These are phyloP conservation scores for Cotoneaster glaucophyllus DNA, from an alignment of 306 rosid genomes.

Conservation along the genomic window DNA sequence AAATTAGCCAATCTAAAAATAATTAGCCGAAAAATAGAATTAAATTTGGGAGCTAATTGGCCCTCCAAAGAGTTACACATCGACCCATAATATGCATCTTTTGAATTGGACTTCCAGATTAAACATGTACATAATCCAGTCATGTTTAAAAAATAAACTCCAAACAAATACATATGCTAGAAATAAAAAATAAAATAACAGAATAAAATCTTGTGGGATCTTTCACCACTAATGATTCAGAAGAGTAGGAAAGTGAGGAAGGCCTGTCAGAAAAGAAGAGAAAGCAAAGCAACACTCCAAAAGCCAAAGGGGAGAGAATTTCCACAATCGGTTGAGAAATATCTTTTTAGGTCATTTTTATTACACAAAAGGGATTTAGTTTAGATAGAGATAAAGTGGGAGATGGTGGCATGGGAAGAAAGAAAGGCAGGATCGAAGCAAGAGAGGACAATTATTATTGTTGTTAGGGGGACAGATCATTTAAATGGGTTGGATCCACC, in stretches of 20 bases:
- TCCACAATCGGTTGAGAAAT: slow-evolving; percentile 25
- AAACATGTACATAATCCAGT: not conserved
- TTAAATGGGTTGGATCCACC: slow-evolving; percentile 68
- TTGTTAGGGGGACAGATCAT: slow-evolving; percentile 32
- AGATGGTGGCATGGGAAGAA: slow-evolving; percentile 26
- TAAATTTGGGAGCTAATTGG: too few relatives aligned
- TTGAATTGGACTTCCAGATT: not conserved
- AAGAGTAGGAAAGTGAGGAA: slow-evolving; percentile 19
- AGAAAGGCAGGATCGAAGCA: slow-evolving; percentile 27
- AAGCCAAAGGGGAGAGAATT: slow-evolving; percentile 11
- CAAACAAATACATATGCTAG: slow-evolving; percentile 3
- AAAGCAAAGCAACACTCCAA: slow-evolving; percentile 26
- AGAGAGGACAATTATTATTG: slow-evolving; percentile 45
- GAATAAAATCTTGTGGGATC: slow-evolving; percentile 29
- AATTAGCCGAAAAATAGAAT: too few relatives aligned
- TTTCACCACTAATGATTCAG: slow-evolving; percentile 41
- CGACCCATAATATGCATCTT: not conserved
- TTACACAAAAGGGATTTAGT: not conserved
- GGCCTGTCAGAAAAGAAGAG: slow-evolving; percentile 46
- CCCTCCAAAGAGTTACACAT: too few relatives aligned
- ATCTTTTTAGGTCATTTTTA: slow-evolving; percentile 5
- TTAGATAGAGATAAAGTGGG: slow-evolving; percentile 24
- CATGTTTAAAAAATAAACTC: not conserved
- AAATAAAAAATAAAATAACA: slow-evolving; percentile 7
- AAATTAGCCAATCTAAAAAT: too few relatives aligned